phyloP scores from a whole-genome alignment of 129 eudicot genomes.

The Lactuca sativa region DNA sequence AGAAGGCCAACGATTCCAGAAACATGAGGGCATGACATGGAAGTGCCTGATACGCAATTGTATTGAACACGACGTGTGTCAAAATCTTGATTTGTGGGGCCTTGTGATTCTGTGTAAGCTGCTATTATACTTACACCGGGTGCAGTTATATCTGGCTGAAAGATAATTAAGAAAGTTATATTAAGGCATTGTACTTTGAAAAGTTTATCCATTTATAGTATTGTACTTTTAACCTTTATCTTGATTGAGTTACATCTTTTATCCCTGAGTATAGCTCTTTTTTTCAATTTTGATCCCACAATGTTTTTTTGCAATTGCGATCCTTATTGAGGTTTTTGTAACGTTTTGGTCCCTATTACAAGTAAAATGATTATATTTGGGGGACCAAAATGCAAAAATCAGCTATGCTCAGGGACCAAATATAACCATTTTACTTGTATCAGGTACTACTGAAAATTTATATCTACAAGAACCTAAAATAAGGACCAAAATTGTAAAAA shows the following conservation, averaged over 20 bases:
- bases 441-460: neutral
- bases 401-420: neutral
- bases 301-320: neutral
- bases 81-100: slow-evolving; percentile 69
- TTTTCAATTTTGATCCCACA: neutral
- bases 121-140: slow-evolving; percentile 92
- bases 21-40: slow-evolving; percentile 98
- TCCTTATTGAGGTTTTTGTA: neutral
- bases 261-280: neutral
- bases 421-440: neutral
- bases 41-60: slow-evolving; percentile 76
- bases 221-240: too few relatives aligned
- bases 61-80: slow-evolving; percentile 65
- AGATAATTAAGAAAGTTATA: neutral
- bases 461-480: neutral
- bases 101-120: slow-evolving; percentile 73
- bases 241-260: too few relatives aligned
- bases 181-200: too few relatives aligned
- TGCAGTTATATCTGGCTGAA: slow-evolving; percentile 85
- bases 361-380: neutral
- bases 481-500: neutral
- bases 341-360: neutral
- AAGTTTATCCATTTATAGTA: too few relatives aligned
- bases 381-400: neutral
- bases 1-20: slow-evolving; percentile 85